These are phyloP conservation scores for Meripilus lineatus DNA, from an alignment of 1,284 basidiomycete species.

Conservation along the genomic window DNA sequence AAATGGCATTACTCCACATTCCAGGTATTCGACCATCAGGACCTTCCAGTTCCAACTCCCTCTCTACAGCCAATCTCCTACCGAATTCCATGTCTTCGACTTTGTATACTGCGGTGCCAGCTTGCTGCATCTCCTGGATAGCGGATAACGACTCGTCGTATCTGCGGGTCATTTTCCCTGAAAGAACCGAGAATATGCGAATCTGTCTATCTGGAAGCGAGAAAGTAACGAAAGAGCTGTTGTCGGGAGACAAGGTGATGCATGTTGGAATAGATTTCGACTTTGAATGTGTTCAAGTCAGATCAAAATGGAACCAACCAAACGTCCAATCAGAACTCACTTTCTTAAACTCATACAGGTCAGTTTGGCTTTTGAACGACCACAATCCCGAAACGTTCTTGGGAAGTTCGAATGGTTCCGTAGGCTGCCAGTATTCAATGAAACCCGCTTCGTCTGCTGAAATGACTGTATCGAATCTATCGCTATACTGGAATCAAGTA, in stretches of 20 bases:
- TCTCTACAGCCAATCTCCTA: constrained; percentile 86
- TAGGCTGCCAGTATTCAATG: constrained; percentile 94
- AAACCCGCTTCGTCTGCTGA: constrained; percentile 95
- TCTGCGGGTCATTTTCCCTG: constrained; percentile 85
- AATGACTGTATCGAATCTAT: constrained; percentile 86
- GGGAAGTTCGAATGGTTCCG: constrained; percentile 82
- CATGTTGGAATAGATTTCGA: constrained; percentile 89
- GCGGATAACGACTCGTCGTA: constrained; percentile 95
- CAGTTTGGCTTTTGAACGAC: constrained; percentile 88
- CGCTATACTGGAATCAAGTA: constrained; percentile 66
- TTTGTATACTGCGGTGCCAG: constrained; percentile 84
- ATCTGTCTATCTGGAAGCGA: constrained; percentile 92
- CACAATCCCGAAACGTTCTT: constrained; percentile 78
- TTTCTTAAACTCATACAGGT: constrained; percentile 99
- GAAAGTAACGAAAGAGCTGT: constrained; percentile 85
- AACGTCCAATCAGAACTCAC: constrained; percentile 33
- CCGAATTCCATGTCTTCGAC: constrained; percentile 99
- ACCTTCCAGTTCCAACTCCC: constrained; percentile 81
- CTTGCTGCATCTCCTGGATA: constrained; percentile 96
- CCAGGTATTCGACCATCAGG: constrained; percentile 66
- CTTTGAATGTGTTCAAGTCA: constrained; percentile 34
- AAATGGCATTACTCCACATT: constrained; percentile 82
- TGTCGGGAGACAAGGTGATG: constrained; percentile 87
- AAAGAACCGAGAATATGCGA: constrained; percentile 88
- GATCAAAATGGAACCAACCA: not conserved